phyloP scores from a whole-genome alignment of 345 rosid genomes.

The Populus pruinosa region DNA sequence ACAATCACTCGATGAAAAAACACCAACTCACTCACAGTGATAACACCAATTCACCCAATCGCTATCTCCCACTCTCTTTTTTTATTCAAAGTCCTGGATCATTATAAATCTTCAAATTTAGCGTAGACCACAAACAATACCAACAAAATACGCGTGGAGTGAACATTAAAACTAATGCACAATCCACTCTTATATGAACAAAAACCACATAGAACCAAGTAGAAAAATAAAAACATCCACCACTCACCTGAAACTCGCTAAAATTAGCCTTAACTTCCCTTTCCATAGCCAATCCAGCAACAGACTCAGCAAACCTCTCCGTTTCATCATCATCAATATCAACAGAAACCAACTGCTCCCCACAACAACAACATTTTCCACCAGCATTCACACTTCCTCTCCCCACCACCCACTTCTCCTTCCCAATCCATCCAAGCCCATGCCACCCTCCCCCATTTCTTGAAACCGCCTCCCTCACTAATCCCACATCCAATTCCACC shows the following conservation, averaged over 20 bases:
- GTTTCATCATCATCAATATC: slow-evolving; percentile 72
- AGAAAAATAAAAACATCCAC: not conserved
- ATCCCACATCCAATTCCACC: slow-evolving; percentile 25
- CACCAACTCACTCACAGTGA: not conserved
- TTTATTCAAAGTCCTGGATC: not conserved
- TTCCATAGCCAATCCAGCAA: slow-evolving; percentile 71
- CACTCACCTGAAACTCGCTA: slow-evolving; percentile 71
- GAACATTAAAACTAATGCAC: not conserved
- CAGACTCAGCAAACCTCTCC: slow-evolving; percentile 53
- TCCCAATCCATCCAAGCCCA: slow-evolving; percentile 86
- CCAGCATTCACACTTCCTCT: slow-evolving; percentile 44
- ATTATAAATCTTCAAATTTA: not conserved
- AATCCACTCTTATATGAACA: not conserved
- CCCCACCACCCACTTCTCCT: slow-evolving; percentile 62
- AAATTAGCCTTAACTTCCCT: slow-evolving; percentile 73
- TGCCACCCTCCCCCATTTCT: slow-evolving; percentile 96
- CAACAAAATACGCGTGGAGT: not conserved
- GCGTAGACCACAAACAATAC: not conserved
- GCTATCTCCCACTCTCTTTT: no score
- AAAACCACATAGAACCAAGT: not conserved
- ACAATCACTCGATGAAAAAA: no score
- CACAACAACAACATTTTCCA: slow-evolving; percentile 67
- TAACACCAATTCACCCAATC: not conserved
- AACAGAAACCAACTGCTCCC: slow-evolving; percentile 57
- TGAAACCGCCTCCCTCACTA: slow-evolving; percentile 39